Conservation (phyloP, 306 rosid species). For the Cicer pinnatifidum region DNA sequence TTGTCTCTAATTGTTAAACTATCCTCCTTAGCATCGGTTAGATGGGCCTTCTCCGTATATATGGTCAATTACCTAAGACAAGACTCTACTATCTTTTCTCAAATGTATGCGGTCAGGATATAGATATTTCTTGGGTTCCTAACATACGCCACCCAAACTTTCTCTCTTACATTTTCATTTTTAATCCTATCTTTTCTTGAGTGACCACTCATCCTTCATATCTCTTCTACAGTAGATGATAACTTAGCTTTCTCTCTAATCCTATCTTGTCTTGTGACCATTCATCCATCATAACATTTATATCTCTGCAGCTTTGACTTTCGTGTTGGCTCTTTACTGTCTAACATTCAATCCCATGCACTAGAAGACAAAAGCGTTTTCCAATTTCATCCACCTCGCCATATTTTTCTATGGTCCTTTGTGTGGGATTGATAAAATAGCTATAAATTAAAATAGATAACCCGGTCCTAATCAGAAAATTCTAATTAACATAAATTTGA, state of each 20-base stretch:
- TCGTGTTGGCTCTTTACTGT: not conserved
- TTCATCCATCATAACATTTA: not conserved
- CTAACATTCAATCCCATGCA: not conserved
- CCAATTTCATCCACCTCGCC: not conserved
- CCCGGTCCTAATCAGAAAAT: not conserved
- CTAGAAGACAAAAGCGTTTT: not conserved
- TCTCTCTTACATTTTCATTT: not conserved
- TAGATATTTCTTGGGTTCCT: too few relatives aligned
- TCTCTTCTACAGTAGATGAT: not conserved
- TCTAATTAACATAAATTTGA: not conserved
- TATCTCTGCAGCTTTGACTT: not conserved
- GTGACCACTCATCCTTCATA: not conserved
- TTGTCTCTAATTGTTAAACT: not conserved
- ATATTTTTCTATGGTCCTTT: not conserved
- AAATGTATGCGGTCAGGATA: not conserved
- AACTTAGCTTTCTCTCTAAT: not conserved
- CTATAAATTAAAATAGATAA: not conserved
- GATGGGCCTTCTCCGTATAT: not conserved
- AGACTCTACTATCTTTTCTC: not conserved
- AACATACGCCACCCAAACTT: not conserved
- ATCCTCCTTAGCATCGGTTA: not conserved
- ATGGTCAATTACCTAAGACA: too few relatives aligned
- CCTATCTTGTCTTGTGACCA: conserved; percentile 1
- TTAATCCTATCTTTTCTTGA: not conserved
- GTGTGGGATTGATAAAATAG: not conserved